Evolutionary conservation across 129 eudicot species (phyloP).

Genomic region (Helichrysum umbraculigerum): DNA sequence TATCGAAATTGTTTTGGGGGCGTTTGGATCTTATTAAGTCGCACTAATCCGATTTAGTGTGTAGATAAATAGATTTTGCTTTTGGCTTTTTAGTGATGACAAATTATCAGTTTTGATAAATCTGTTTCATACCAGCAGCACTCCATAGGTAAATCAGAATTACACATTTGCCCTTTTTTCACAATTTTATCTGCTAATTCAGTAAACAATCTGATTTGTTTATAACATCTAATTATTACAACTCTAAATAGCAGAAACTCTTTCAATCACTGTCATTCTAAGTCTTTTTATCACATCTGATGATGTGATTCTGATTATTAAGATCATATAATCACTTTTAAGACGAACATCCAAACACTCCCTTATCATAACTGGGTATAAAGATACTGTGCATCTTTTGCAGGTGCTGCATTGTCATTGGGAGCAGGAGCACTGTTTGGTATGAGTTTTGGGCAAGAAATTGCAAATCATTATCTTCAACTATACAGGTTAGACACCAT

Average conservation of each 20-base stretch:
- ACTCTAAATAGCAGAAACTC: not conserved
- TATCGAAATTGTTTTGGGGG: not conserved
- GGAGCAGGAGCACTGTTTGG: conserved; percentile 86
- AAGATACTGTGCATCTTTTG: not conserved
- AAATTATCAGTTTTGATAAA: too few species aligned
- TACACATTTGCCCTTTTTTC: not conserved
- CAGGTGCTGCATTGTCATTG: conserved; percentile 71
- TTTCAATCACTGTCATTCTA: too few species aligned
- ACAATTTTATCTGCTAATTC: not conserved
- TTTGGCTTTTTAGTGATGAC: not conserved
- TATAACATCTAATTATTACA: not conserved
- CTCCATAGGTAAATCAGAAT: not conserved
- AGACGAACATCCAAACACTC: not conserved
- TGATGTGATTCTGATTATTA: not conserved
- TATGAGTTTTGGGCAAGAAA: conserved; percentile 68
- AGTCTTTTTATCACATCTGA: too few species aligned
- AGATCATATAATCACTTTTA: not conserved
- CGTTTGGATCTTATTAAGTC: not conserved
- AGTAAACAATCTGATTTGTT: not conserved
- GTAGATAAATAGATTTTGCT: not conserved
- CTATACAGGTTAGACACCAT: conserved; percentile 64
- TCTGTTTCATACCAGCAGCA: not conserved
- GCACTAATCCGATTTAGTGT: not conserved
- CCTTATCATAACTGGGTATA: not conserved
- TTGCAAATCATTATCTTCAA: conserved; percentile 76